Percentiles rank a stretch among this genome's conserved stretches.
These are phyloP conservation scores for Cardiosporidium cionae DNA, from an alignment of 169 alveolate genomes.

Conservation along the genomic window DNA sequence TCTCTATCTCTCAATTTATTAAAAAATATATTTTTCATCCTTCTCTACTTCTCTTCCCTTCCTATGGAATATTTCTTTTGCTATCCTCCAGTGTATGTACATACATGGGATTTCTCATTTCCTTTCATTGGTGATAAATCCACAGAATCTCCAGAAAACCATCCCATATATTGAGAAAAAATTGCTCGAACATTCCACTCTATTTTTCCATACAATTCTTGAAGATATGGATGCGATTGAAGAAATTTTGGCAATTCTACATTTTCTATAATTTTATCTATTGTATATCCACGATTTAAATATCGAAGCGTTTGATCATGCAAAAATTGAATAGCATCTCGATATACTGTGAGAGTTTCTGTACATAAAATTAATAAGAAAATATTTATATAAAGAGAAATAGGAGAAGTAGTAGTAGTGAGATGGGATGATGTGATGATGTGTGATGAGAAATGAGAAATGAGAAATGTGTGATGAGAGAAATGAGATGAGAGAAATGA, in stretches of 20 bases:
- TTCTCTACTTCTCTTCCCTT: neutral
- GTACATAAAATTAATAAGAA: neutral
- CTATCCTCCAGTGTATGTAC: neutral
- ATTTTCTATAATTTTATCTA: neutral
- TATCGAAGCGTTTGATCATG: constrained; percentile 26
- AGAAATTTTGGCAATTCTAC: constrained; percentile 26
- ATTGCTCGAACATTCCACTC: constrained; percentile 19
- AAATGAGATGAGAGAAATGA: too few species aligned
- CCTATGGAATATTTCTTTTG: neutral
- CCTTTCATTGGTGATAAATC: neutral
- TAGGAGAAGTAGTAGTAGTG: too few species aligned
- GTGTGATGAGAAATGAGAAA: too few species aligned
- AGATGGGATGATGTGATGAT: too few species aligned
- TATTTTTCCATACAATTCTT: constrained; percentile 21
- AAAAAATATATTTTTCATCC: too few species aligned
- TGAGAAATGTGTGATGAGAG: too few species aligned
- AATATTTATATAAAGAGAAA: neutral
- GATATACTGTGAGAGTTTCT: constrained; percentile 13
- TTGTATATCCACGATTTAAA: constrained; percentile 5
- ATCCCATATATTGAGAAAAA: constrained; percentile 26
- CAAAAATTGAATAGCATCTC: constrained; percentile 27
- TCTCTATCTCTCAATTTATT: neutral
- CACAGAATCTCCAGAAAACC: constrained; percentile 23
- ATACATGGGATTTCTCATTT: neutral
- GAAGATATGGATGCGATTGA: neutral